These are phyloP conservation scores for Phaseolus lunatus DNA, from an alignment of 306 rosid genomes.

Conservation along the genomic window DNA sequence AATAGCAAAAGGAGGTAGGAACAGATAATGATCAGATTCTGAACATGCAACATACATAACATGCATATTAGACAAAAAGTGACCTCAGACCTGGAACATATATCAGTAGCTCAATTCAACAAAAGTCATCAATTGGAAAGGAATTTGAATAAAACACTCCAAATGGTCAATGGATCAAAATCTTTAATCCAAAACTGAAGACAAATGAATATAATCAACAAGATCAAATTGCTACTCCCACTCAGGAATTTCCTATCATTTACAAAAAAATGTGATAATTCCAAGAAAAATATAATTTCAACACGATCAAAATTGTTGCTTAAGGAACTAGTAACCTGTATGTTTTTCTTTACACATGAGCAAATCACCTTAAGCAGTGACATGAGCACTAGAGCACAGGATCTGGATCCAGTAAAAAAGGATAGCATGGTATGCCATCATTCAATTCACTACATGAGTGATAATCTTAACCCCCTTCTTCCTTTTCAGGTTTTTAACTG, in stretches of 20 bases:
- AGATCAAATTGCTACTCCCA: neutral
- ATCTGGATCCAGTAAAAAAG: neutral
- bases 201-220: neutral
- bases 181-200: neutral
- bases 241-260: neutral
- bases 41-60: neutral
- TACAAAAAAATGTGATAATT: neutral
- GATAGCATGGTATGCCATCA: neutral
- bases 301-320: neutral
- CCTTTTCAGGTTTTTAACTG: neutral
- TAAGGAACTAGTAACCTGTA: neutral
- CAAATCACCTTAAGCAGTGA: neutral
- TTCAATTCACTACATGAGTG: neutral
- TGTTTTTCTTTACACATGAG: neutral
- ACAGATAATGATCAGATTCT: neutral
- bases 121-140: conserved; percentile 1
- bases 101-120: conserved; percentile 7
- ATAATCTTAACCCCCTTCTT: neutral
- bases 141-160: neutral
- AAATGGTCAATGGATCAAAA: neutral
- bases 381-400: neutral
- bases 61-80: neutral
- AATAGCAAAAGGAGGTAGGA: neutral
- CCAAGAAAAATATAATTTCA: neutral
- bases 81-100: neutral